phyloP scores from a whole-genome alignment of 2,329 filamentous ascomycete species.

The Fusarium camptoceras region DNA sequence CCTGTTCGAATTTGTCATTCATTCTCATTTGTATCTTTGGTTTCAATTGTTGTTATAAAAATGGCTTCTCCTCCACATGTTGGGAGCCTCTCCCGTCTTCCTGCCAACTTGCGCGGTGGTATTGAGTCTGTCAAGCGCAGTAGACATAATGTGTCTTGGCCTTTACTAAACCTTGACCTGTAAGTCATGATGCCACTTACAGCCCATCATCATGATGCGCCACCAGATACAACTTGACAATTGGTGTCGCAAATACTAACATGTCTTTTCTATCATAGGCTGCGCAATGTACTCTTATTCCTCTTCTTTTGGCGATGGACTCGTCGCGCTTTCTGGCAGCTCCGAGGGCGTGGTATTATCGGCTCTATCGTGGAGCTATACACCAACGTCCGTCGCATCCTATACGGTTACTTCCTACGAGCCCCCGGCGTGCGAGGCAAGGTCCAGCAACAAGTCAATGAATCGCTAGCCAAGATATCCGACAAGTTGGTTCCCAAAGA shows the following conservation, averaged over 20 bases:
- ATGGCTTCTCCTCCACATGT: constrained; percentile 55
- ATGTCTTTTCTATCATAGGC: constrained; percentile 56
- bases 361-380: constrained; percentile 83
- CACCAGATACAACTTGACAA: neutral
- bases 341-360: constrained; percentile 88
- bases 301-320: constrained; percentile 88
- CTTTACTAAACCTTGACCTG: constrained; percentile 75
- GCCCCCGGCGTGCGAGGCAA: constrained; percentile 87
- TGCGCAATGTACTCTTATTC: constrained; percentile 89
- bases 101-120: constrained; percentile 76
- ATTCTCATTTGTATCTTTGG: constrained; percentile 4
- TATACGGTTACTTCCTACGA: constrained; percentile 87
- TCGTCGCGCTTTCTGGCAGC: constrained; percentile 82
- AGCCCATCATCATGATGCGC: constrained; percentile 5
- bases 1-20: constrained; percentile 2
- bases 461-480: constrained; percentile 83
- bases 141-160: constrained; percentile 66
- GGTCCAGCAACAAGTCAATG: constrained; percentile 85
- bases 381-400: constrained; percentile 73
- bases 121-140: constrained; percentile 71
- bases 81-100: constrained; percentile 76
- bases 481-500: constrained; percentile 82
- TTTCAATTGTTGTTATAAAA: neutral
- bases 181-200: constrained; percentile 57
- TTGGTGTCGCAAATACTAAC: constrained; percentile 4